Conservation (phyloP, 371 early-diverging fungal genomes). For the Mortierella sp. region DNA sequence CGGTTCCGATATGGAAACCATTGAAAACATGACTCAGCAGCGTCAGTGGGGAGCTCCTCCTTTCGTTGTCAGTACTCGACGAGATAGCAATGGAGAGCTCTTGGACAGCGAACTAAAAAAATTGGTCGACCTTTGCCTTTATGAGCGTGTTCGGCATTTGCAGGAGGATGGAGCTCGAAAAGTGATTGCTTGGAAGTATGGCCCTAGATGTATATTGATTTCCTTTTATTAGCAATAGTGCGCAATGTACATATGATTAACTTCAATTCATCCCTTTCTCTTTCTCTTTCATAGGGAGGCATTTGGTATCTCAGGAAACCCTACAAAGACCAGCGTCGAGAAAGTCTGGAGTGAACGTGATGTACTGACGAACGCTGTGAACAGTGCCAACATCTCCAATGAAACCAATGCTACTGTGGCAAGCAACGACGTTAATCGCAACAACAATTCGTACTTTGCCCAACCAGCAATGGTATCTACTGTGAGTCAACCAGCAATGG, state of each 20-base stretch:
- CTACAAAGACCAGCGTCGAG: conserved; percentile 19
- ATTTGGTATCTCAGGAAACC: conserved; percentile 21
- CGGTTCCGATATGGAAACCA: conserved; percentile 30
- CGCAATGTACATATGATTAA: background rate
- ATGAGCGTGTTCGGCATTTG: conserved; percentile 30
- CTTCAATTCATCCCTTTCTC: background rate
- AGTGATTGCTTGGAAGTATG: conserved; percentile 49
- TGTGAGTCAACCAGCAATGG: background rate
- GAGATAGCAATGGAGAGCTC: conserved; percentile 17
- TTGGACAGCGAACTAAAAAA: conserved; percentile 30
- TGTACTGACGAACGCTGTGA: conserved; percentile 5
- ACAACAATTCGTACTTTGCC: conserved; percentile 25
- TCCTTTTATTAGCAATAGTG: too few relatives aligned
- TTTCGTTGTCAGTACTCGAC: conserved; percentile 36
- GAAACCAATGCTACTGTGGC: background rate
- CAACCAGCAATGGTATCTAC: background rate
- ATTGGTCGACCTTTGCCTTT: conserved; percentile 41
- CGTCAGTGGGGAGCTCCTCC: conserved; percentile 50
- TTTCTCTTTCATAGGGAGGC: conserved; percentile 10
- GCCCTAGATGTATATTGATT: background rate
- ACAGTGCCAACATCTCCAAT: background rate
- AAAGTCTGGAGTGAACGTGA: conserved; percentile 31
- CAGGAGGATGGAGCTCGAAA: conserved; percentile 44
- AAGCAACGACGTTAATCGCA: background rate
- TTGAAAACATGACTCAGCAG: conserved; percentile 32